phyloP scores from a whole-genome alignment of 1,284 basidiomycete species.

The Heterobasidion irregulare region DNA sequence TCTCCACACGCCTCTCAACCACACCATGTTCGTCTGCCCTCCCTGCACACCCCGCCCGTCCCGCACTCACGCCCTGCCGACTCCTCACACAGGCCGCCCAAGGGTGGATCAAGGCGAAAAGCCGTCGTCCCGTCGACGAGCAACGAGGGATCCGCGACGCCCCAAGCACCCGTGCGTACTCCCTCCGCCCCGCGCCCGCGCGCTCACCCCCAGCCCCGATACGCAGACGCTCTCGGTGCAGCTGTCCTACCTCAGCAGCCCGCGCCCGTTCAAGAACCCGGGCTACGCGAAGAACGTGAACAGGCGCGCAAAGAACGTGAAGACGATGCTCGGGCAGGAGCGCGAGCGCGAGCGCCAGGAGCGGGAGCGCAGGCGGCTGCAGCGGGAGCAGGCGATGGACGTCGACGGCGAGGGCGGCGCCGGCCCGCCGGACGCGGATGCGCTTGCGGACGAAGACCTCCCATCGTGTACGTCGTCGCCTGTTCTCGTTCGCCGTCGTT shows the following conservation, averaged over 20 bases:
- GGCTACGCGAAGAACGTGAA: conserved; percentile 59
- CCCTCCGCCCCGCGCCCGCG: background rate
- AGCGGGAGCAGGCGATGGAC: conserved; percentile 37
- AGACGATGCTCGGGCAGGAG: conserved; percentile 66
- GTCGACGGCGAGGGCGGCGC: conserved; percentile 20
- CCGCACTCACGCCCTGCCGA: background rate
- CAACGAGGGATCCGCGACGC: conserved; percentile 10
- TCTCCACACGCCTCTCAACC: background rate
- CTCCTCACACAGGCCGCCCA: conserved; percentile 8
- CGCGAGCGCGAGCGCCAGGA: conserved; percentile 62
- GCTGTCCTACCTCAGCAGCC: conserved; percentile 57
- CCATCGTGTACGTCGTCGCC: conserved; percentile 50
- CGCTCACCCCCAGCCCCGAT: background rate
- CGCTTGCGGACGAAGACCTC: conserved; percentile 41
- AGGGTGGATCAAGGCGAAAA: conserved; percentile 11
- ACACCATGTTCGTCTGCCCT: background rate
- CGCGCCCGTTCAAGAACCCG: conserved; percentile 70
- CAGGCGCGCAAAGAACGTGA: conserved; percentile 67
- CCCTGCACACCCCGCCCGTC: background rate
- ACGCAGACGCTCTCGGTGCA: conserved; percentile 60
- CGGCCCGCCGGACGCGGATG: conserved; percentile 10
- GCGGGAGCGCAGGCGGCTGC: conserved; percentile 45
- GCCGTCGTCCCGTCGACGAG: conserved; percentile 6
- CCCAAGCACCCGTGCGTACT: conserved; percentile 9
- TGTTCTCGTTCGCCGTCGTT: background rate